phyloP scores from a whole-genome alignment of 2,329 filamentous ascomycete species.

The Phaeosphaeriaceae sp. region DNA sequence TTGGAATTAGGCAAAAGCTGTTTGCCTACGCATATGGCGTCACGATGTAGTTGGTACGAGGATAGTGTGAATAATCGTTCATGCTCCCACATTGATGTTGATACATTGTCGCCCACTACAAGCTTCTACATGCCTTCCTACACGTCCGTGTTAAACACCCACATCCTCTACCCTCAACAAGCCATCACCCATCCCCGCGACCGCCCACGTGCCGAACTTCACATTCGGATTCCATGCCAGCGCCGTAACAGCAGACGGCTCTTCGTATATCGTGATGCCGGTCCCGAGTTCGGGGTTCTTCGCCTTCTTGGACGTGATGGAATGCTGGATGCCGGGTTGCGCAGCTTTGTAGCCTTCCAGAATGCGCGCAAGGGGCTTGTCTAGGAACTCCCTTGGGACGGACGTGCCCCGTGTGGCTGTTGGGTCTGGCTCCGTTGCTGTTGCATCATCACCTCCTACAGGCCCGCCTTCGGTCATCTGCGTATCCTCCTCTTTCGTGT shows the following conservation, averaged over 20 bases:
- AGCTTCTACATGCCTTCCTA: no score
- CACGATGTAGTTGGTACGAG: background rate
- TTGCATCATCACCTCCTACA: background rate
- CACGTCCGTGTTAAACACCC: slow-evolving; percentile 19
- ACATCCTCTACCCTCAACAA: slow-evolving; percentile 59
- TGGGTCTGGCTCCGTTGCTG: background rate
- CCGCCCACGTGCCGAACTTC: slow-evolving; percentile 58
- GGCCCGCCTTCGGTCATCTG: slow-evolving; percentile 8
- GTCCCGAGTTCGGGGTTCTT: slow-evolving; percentile 35
- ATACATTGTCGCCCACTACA: no score
- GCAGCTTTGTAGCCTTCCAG: slow-evolving; percentile 51
- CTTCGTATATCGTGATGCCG: slow-evolving; percentile 54
- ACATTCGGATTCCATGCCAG: slow-evolving; percentile 61
- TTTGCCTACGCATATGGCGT: background rate
- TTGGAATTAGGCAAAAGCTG: background rate
- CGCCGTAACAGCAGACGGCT: slow-evolving; percentile 52
- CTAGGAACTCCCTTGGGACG: slow-evolving; percentile 9
- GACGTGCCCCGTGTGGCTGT: background rate
- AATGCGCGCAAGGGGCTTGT: slow-evolving; percentile 44
- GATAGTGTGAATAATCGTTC: background rate
- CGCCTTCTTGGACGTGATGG: slow-evolving; percentile 21
- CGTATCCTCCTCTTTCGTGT: slow-evolving; percentile 3
- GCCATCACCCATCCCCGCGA: slow-evolving; percentile 57
- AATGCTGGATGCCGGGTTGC: slow-evolving; percentile 33
- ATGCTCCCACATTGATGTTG: background rate